phyloP scores from a whole-genome alignment of 768 basidiomycete genomes.

The Brasilioporus rufonigricans region DNA sequence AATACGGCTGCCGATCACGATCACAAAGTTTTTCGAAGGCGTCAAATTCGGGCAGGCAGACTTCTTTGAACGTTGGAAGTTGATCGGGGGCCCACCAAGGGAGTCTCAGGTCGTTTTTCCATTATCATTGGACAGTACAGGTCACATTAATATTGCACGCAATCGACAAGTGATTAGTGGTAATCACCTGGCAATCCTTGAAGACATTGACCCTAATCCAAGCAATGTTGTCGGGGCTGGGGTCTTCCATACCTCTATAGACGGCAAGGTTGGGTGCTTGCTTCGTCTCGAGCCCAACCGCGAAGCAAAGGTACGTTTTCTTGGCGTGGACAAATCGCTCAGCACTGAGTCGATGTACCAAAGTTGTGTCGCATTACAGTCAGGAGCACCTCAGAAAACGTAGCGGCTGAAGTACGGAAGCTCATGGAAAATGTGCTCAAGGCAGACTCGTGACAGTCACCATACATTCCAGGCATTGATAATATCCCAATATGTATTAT shows the following conservation, averaged over 20 bases:
- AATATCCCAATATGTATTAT: constrained; percentile 20
- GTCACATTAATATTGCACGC: constrained; percentile 72
- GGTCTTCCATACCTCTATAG: constrained; percentile 87
- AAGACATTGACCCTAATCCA: constrained; percentile 92
- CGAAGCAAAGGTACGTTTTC: constrained; percentile 78
- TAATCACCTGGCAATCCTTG: constrained; percentile 70
- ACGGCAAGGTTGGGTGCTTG: constrained; percentile 95
- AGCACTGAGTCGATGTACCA: background rate
- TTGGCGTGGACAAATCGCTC: background rate
- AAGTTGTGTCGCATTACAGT: constrained; percentile 92
- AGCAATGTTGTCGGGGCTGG: constrained; percentile 92
- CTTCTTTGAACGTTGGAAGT: constrained; percentile 98
- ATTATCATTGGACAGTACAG: constrained; percentile 60
- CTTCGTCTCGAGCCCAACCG: constrained; percentile 91
- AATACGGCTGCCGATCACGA: constrained; percentile 78
- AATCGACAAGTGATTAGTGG: constrained; percentile 79
- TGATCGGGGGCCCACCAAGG: constrained; percentile 93
- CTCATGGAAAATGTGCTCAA: constrained; percentile 41
- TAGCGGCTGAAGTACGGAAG: constrained; percentile 69
- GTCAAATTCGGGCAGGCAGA: constrained; percentile 80
- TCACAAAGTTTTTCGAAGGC: constrained; percentile 93
- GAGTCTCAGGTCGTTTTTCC: constrained; percentile 90
- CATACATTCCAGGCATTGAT: constrained; percentile 8
- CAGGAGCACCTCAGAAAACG: constrained; percentile 91
- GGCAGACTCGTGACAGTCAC: constrained; percentile 17